Evolutionary conservation across 2,329 filamentous ascomycete genomes (phyloP).

Genomic region (Amesomyces nigricolor): DNA sequence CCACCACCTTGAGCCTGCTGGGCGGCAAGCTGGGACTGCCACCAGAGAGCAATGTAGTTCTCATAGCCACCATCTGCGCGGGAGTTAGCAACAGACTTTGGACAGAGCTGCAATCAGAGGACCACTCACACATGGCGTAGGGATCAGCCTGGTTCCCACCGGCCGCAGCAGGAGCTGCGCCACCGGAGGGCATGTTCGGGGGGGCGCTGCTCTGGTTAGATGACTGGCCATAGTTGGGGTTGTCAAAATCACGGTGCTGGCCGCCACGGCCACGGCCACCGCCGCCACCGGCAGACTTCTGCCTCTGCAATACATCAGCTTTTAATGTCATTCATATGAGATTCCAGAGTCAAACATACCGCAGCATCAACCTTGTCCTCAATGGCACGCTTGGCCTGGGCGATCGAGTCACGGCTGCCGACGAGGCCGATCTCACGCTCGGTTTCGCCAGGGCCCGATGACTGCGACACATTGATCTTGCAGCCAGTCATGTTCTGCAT

Average conservation of each 20-base stretch:
- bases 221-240: constrained; percentile 44
- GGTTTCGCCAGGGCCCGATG: constrained; percentile 68
- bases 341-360: constrained; percentile 47
- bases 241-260: constrained; percentile 49
- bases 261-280: constrained; percentile 39
- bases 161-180: constrained; percentile 36
- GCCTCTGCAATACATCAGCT: constrained; percentile 36
- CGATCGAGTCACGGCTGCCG: constrained; percentile 70
- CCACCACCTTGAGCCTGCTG: constrained; percentile 28
- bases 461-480: constrained; percentile 90
- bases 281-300: constrained; percentile 46
- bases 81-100: constrained; percentile 22
- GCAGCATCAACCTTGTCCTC: constrained; percentile 90
- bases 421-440: constrained; percentile 84
- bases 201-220: constrained; percentile 42
- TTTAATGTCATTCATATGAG: background rate
- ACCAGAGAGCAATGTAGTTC: constrained; percentile 75
- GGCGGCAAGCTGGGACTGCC: constrained; percentile 52
- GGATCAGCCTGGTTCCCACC: constrained; percentile 51
- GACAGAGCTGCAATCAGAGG: background rate
- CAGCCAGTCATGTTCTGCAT: constrained; percentile 85
- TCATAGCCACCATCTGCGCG: constrained; percentile 72
- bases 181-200: constrained; percentile 36
- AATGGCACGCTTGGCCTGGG: constrained; percentile 75
- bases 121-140: constrained; percentile 65